Conservation (phyloP, 371 early-diverging fungal species). For the Mucor plumbeus region DNA sequence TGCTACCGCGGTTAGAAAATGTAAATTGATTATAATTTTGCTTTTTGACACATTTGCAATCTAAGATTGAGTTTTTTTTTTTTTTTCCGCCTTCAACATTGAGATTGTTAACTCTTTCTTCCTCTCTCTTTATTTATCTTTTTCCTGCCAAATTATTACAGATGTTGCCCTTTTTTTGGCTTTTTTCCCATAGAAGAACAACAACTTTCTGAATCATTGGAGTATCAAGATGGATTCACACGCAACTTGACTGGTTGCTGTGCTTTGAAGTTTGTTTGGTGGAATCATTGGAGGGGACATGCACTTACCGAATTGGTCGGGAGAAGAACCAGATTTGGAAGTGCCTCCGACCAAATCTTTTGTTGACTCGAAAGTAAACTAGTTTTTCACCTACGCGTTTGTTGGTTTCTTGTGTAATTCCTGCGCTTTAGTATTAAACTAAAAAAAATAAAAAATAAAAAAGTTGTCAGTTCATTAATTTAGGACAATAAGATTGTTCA, state of each 20-base stretch:
- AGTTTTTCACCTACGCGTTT: conserved; percentile 4
- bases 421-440: neutral
- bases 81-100: neutral
- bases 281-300: neutral
- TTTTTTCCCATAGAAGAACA: conserved; percentile 7
- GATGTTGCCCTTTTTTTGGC: no score
- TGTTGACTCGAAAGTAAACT: conserved; percentile 2
- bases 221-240: conserved; percentile 10
- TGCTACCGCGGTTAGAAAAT: conserved; percentile 24
- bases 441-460: neutral
- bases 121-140: no score
- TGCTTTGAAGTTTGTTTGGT: conserved; percentile 1
- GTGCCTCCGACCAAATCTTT: conserved; percentile 20
- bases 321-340: conserved; percentile 24
- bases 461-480: neutral
- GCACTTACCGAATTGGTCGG: conserved; percentile 24
- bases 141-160: no score
- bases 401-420: conserved; percentile 5
- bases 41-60: conserved; percentile 12
- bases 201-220: neutral
- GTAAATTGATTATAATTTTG: neutral
- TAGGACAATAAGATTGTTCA: neutral
- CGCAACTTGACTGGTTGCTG: conserved; percentile 22
- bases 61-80: conserved; percentile 8
- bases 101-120: neutral